Base-by-base conservation (phyloP, 768 basidiomycete genomes). In the Serpula lacrymans region DNA sequence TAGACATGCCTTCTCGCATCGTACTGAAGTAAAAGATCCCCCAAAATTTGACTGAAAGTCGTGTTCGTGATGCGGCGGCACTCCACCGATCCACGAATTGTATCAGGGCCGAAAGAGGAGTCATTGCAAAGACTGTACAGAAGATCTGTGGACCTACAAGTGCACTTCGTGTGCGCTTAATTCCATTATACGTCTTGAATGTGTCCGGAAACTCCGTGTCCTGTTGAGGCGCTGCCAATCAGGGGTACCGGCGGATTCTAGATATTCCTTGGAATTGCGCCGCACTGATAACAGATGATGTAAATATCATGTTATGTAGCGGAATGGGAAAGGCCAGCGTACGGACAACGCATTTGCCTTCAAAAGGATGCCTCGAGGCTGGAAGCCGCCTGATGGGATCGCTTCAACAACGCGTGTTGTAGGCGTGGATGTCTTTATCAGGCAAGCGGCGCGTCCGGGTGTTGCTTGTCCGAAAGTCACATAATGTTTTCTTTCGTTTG, bases 351-450 rank as follows among this genome's bases (percentile, higher is more conserved):
- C 26, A 39, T 52, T 56, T 32, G 33, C 48, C 55, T 58, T 49
- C 51, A 47, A 52, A 50, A 46, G 57, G 29, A 29, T 44, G 53
- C 56, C 53, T 57, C 59, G 63, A 62, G 55, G 63, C 59, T 40
- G 29, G 44, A 47, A 56, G 17, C 39, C 45, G 49, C 43, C 45
- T 46, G 38, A 46, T 47, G 41, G 45, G 48, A 48, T 52, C 47
- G 49, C 49, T 54, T 58, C 47, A 52, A 11, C 30, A 49, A 50
- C 54, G 51, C 67, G 53, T 67, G 67, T 48, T 32, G 37, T 46
- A 52, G 55, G 60, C 67, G 52, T 69, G 67, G 59, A 54, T 42
- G 37, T 51, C 52, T 42, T 55, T 62, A 59, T 52, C 46, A 57
- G 60, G 48, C 46, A 53, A 39, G 52, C 50, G 51, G 47, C 48